Base-by-base conservation (phyloP, 2,329 filamentous ascomycete species). In the Myriosclerotinia duriaeana region DNA sequence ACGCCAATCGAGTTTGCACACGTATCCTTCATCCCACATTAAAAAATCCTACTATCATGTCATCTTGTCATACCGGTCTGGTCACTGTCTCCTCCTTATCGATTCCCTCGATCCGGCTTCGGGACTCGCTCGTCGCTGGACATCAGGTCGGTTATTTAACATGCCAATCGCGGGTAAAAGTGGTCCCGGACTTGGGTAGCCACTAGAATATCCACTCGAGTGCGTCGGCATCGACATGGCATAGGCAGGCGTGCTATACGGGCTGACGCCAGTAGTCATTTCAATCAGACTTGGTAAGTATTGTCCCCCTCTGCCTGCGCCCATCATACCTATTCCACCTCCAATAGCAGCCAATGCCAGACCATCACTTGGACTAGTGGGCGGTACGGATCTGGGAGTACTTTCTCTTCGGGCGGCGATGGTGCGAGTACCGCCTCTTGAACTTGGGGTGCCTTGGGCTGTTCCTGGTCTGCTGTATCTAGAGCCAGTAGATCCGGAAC, bases 261-360 rank as follows among this genome's bases (percentile, higher is more conserved):
- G 84, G 69, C 83, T 86, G 42, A 87, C 79, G 15, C 87, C 86
- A 0, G 86, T 88, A 2, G 87, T 89, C 71, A 89, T 80, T 74
- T 89, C 86, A 46, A 84, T 83, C 20, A 89, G 80, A 61, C 85
- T 82, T 1, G 87, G 87, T n/a, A 89, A 78, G 69, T 84, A 78
- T 62, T 71, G 71, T 5, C 67, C 66, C 8, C 72, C 73, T 60
- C 72, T 68, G 60, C 72, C 69, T 63, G 67, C 69, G 6, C 68
- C 73, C 68, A 72, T 71, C 66, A 72, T 71, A 2, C 63, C 54
- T 65, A 72, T 70, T 15, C 71, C 72, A 48, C 70, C 65, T 22
- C 72, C 71, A 65, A 77, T 75, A 30, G 74, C 71, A 34, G 75
- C 70, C 54, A 78, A 66, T 46, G 71, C 72, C 44, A 77, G 72